These are phyloP conservation scores for Hypoxylon rubiginosum DNA, from an alignment of 2,329 filamentous ascomycete genomes.

Conservation along the genomic window DNA sequence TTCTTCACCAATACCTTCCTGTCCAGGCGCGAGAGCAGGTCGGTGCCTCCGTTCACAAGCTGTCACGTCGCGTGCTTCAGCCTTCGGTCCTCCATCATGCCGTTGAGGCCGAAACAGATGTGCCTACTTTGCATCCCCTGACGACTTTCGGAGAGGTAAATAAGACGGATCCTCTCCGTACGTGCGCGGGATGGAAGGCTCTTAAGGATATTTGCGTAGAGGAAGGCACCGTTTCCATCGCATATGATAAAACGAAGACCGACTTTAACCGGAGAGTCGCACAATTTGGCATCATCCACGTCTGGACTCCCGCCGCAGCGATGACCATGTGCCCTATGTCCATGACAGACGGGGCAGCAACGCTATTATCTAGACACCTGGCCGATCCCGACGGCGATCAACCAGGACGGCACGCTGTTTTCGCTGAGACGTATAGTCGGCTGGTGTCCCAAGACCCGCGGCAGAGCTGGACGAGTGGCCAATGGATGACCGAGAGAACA, in stretches of 20 bases:
- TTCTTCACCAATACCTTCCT: slow-evolving; percentile 27
- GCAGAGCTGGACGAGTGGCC: slow-evolving; percentile 69
- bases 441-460: slow-evolving; percentile 59
- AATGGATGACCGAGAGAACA: slow-evolving; percentile 74
- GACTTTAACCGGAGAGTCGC: slow-evolving; percentile 34
- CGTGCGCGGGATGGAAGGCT: slow-evolving; percentile 37
- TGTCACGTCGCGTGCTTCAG: slow-evolving; percentile 29
- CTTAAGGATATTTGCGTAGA: slow-evolving; percentile 37
- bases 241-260: slow-evolving; percentile 20
- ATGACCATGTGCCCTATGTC: slow-evolving; percentile 65
- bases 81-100: slow-evolving; percentile 20
- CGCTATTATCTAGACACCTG: slow-evolving; percentile 51
- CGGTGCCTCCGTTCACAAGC: slow-evolving; percentile 22
- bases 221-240: slow-evolving; percentile 32
- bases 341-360: slow-evolving; percentile 66
- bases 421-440: slow-evolving; percentile 58
- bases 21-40: slow-evolving; percentile 12
- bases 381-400: slow-evolving; percentile 34
- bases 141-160: slow-evolving; percentile 37
- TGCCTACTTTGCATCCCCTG: slow-evolving; percentile 29
- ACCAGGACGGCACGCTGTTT: slow-evolving; percentile 47
- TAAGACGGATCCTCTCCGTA: slow-evolving; percentile 31
- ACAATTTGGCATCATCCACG: slow-evolving; percentile 30
- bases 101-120: slow-evolving; percentile 32
- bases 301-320: slow-evolving; percentile 43